A percentile compares a stretch with the other conserved stretches of the same genome.
These are phyloP conservation scores for Ophiostoma piceae DNA, from an alignment of 2,329 filamentous ascomycete species.

Conservation along the genomic window DNA sequence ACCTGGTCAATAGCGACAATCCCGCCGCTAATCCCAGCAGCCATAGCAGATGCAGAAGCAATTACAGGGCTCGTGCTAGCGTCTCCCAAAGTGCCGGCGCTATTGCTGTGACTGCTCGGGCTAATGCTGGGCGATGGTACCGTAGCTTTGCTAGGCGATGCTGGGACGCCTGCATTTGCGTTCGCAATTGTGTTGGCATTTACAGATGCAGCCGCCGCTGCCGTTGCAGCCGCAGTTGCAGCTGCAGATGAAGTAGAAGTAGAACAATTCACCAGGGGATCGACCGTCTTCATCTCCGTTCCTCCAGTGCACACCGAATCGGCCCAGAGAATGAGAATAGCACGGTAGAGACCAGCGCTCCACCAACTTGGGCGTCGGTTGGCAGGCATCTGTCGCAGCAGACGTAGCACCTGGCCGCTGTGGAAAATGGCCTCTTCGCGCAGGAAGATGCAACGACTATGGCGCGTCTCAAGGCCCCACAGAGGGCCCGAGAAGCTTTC, in stretches of 20 bases:
- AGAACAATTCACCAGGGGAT: background rate
- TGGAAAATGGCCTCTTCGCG: slow-evolving; percentile 61
- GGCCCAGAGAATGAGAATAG: slow-evolving; percentile 56
- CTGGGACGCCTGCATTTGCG: background rate
- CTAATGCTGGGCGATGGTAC: slow-evolving; percentile 16
- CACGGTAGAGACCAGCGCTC: slow-evolving; percentile 65
- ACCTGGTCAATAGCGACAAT: slow-evolving; percentile 39
- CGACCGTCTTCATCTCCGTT: background rate
- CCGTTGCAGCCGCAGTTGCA: slow-evolving; percentile 8
- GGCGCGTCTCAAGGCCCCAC: slow-evolving; percentile 32
- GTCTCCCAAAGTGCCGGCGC: background rate
- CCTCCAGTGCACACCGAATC: slow-evolving; percentile 46
- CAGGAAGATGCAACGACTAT: slow-evolving; percentile 59
- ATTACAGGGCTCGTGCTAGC: background rate
- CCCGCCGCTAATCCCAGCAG: background rate
- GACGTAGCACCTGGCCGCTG: slow-evolving; percentile 60
- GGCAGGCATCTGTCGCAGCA: slow-evolving; percentile 55
- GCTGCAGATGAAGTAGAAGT: background rate
- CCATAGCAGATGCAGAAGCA: background rate
- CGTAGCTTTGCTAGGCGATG: slow-evolving; percentile 13
- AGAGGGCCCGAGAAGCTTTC: slow-evolving; percentile 43
- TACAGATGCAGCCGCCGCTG: slow-evolving; percentile 15
- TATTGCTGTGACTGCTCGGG: slow-evolving; percentile 18
- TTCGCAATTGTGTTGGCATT: background rate
- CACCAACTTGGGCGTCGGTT: slow-evolving; percentile 64